phyloP scores from a whole-genome alignment of 495 filamentous ascomycete genomes.

The Neurospora cerealis region DNA sequence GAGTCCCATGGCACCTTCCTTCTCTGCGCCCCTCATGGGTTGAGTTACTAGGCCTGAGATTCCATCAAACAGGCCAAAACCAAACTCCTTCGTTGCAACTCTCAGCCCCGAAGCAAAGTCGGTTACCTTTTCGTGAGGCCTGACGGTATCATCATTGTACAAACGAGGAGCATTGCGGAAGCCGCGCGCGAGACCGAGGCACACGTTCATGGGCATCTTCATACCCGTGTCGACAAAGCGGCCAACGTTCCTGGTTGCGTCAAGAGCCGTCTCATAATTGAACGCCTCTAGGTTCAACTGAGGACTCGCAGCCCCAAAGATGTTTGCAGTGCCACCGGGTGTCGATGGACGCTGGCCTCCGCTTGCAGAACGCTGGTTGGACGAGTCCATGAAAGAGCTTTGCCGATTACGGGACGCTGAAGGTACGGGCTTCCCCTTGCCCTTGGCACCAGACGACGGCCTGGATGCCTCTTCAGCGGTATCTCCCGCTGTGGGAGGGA shows the following conservation, averaged over 20 bases:
- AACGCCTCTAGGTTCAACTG: conserved; percentile 6
- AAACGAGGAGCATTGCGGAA: conserved; percentile 78
- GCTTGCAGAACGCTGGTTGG: background rate
- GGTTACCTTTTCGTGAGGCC: conserved; percentile 58
- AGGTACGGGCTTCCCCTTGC: background rate
- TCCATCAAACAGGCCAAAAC: conserved; percentile 57
- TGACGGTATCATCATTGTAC: conserved; percentile 68
- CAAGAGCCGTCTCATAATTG: conserved; percentile 45
- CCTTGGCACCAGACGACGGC: background rate
- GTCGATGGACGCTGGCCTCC: background rate
- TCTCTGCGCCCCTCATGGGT: conserved; percentile 53
- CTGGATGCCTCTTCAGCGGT: background rate
- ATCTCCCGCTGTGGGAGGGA: background rate
- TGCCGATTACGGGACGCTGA: background rate
- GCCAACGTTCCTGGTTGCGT: conserved; percentile 51
- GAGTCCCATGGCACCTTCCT: conserved; percentile 58
- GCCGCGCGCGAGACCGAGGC: conserved; percentile 66
- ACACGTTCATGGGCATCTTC: conserved; percentile 71
- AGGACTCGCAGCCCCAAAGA: background rate
- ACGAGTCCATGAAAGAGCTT: background rate
- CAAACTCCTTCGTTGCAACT: conserved; percentile 58
- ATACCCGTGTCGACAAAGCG: conserved; percentile 63
- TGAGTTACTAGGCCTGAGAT: conserved; percentile 65
- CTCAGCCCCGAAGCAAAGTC: conserved; percentile 57
- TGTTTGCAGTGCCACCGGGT: background rate